Conservation (phyloP, 257 asterid genomes). For the Prunella vulgaris region DNA sequence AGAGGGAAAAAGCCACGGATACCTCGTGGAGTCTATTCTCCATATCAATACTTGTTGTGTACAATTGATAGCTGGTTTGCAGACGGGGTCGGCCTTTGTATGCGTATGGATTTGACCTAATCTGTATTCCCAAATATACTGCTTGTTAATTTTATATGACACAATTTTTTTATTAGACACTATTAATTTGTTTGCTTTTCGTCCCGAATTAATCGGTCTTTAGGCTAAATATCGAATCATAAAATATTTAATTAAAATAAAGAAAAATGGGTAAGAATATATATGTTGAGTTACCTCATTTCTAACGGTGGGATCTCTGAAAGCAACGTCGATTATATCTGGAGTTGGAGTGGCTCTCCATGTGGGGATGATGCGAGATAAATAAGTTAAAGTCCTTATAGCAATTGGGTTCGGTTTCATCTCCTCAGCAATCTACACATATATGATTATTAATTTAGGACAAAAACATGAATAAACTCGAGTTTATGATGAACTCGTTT, state of each 20-base stretch:
- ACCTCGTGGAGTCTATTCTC: slow-evolving; percentile 73
- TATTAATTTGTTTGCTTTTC: too few relatives aligned
- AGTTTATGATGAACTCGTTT: too few relatives aligned
- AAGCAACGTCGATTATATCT: slow-evolving; percentile 70
- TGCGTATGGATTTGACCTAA: slow-evolving; percentile 61
- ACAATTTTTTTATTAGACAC: too few relatives aligned
- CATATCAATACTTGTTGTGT: slow-evolving; percentile 53
- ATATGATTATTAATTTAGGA: too few relatives aligned
- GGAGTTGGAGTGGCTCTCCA: slow-evolving; percentile 85
- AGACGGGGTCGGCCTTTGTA: slow-evolving; percentile 91
- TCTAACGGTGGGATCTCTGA: slow-evolving; percentile 57
- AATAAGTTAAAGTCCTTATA: slow-evolving; percentile 39
- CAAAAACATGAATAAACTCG: too few relatives aligned
- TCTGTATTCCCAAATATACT: slow-evolving; percentile 26
- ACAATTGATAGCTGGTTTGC: slow-evolving; percentile 64
- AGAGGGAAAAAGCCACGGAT: neutral
- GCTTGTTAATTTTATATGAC: neutral
- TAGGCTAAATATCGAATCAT: too few relatives aligned
- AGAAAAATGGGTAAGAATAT: neutral
- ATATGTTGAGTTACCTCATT: slow-evolving; percentile 44
- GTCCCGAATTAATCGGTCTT: too few relatives aligned
- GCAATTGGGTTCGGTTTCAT: slow-evolving; percentile 59
- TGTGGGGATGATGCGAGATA: slow-evolving; percentile 53
- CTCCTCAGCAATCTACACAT: slow-evolving; percentile 64
- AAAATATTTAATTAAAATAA: neutral